Base-by-base conservation (phyloP, 2,329 filamentous ascomycete species). In the Helicocarpus griseus region DNA sequence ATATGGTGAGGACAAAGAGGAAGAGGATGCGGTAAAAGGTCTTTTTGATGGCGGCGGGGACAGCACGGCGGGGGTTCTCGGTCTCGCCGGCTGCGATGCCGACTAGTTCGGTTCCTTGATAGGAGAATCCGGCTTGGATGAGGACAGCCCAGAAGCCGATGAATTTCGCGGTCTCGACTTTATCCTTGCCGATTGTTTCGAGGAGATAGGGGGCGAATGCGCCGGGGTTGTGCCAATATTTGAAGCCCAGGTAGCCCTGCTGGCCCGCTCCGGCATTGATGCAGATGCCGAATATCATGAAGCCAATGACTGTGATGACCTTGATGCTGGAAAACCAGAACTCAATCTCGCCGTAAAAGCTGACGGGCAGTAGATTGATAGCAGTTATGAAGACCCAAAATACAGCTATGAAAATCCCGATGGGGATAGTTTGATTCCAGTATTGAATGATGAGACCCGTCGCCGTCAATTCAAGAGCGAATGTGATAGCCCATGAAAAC, bases 251-350 rank as follows among this genome's bases (percentile, higher is more conserved):
- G 60, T 85, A 83, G n/a, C 83, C 83, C 56, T 87, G 73, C 14
- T 80, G 61, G 19, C 85, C 83, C 5, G 76, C 85, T 43, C 86
- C 86, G 2, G 83, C 84, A 62, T 87, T 83, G 69, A 89, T 77
- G 66, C 83, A 86, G 59, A 89, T 85, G 57, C 77, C 81, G 59
- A 89, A 87, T 63, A 90, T 82, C 72, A 87, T 77, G 71, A 89
- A 87, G 39, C 85, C 85, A 40, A 87, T 50, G 36, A 89, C 80
- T 26, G 85, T 87, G 47, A 89, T 60, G 51, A 90, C 84, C 68
- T 91, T 91, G 73, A 91, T 81, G 52, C 76, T 80, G 5, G 85
- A 82, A 59, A 90, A 82, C 78, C 83, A 89, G 69, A 89, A 87
- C 65, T 91, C 87, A 26, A 87, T 73, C 63, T 90, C 85, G 36